Conservation (phyloP, 345 rosid genomes). For the Garcia nutans region DNA sequence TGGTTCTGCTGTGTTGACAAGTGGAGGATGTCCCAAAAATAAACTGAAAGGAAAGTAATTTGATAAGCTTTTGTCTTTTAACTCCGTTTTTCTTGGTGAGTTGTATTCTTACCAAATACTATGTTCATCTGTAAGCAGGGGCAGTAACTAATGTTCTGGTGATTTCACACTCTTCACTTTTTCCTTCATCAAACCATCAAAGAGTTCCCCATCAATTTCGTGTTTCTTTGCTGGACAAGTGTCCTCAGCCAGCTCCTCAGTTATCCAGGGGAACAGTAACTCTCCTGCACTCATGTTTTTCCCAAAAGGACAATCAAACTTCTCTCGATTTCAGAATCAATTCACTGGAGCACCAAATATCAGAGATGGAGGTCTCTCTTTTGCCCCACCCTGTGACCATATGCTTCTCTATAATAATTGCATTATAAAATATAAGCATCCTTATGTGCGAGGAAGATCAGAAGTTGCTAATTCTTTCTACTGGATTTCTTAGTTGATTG, state of each 20-base stretch:
- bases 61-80: neutral
- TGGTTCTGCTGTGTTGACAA: neutral
- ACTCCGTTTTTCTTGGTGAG: neutral
- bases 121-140: slow-evolving; percentile 33
- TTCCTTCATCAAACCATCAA: slow-evolving; percentile 29
- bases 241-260: slow-evolving; percentile 29
- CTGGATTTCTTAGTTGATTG: neutral
- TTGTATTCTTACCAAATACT: neutral
- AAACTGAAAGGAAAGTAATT: neutral
- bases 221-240: slow-evolving; percentile 40
- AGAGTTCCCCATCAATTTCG: slow-evolving; percentile 27
- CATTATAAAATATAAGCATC: neutral
- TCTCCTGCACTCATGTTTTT: slow-evolving; percentile 19
- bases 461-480: neutral
- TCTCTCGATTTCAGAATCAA: slow-evolving; percentile 15
- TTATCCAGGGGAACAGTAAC: slow-evolving; percentile 22
- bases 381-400: neutral
- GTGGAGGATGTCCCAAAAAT: neutral
- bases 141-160: slow-evolving; percentile 39
- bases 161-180: slow-evolving; percentile 29
- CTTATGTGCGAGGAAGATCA: neutral
- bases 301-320: slow-evolving; percentile 18
- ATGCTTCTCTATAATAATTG: too few species aligned
- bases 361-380: slow-evolving; percentile 41
- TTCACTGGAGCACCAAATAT: slow-evolving; percentile 26